Base-by-base conservation (phyloP, 2,329 filamentous ascomycete species). In the Boeremia lycopersici region DNA sequence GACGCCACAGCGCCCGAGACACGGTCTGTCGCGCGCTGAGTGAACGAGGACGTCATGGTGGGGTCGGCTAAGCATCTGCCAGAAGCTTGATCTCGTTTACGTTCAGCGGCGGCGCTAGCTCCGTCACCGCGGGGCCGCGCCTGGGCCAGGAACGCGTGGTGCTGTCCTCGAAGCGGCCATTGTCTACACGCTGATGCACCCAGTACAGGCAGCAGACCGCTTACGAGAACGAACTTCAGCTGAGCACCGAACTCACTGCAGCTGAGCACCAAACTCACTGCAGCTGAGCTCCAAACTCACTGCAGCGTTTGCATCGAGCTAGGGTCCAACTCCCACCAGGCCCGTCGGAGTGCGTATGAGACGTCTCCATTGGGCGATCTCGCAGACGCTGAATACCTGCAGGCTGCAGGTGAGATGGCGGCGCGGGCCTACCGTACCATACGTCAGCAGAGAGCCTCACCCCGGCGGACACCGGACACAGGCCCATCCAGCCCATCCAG, bases 31-130 rank as follows among this genome's bases (percentile, higher is more conserved):
- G 35, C 44, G 60, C 43, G 61, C 60, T 57, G 38, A 53, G 43
- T n/a, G 47, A 53, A 48, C n/a, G n/a, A n/a, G n/a, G n/a, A n/a
- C 56, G 48, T 56, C 56, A 56, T 56, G 36, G 53, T 48, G 48
- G 56, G 52, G 53, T 33, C 13, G 19, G 55, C 59, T 58, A 66
- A 64, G 61, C 60, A 43, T 62, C 56, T 49, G 44, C 43, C 50
- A 25, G 53, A 65, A 62, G 64, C 64, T 67, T 67, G 56, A 62
- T 52, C 58, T 13, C 12, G 25, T 34, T 36, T 35, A 41, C 39
- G 38, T 38, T 28, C 28, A 33, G n/a, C 10, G 28, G 15, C 4
- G 43, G 31, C 26, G 50, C 50, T 53, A 44, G 43, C 31, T 13
- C 43, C 15, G 50, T 47, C 44, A 39, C 25, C 15, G 39, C 31